Base-by-base conservation (phyloP, 495 filamentous ascomycete genomes). In the Tetracladium marchalianum region DNA sequence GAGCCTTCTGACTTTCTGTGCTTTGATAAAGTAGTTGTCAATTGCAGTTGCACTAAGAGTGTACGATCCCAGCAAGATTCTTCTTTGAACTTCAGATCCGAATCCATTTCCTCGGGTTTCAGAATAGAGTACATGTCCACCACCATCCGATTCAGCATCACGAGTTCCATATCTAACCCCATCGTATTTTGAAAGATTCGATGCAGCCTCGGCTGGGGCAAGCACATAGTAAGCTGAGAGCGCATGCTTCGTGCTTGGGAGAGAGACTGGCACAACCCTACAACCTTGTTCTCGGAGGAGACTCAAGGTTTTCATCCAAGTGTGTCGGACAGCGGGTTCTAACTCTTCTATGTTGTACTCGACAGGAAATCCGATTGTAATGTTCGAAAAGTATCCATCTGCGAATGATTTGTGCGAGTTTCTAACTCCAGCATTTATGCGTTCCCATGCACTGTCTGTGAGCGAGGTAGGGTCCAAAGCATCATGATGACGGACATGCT, bases 131-230 rank as follows among this genome's bases (percentile, higher is more conserved):
- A 83, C 78, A 10, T 66, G 61, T 11, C 53, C 63, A 17, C 38
- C 15, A 24, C 44, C 55, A 43, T 57, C 57, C 19, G 35, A 32
- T 13, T 18, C 17, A 4, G 33, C 34, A 13, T 15, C 31, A 10
- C 53, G 50, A n/a, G 34, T 37, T 69, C 92, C 92, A 61, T 95
- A 99, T 12, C 92, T 82, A 10, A 96, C 75, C 7, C 93, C 92
- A 56, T 99, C 92, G 60, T 95, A 99, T 64, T 92, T 95, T 40
- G 92, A 84, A n/a, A 99, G 77, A 50, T 99, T 99, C 13, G 90
- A 96, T 11, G 85, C 87, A 11, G 93, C 93, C 67, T 99, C 92
- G 11, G 92, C 88, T 0, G 93, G 86, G 6, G 92, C 92, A 50
- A 99, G 79, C 39, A 97, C 72, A 59, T 99, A 99, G 62, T 99